Evolutionary conservation across 768 basidiomycete genomes (phyloP), one percentile per base, ranked within the genome.

Genomic region (Galerina sulciceps): DNA sequence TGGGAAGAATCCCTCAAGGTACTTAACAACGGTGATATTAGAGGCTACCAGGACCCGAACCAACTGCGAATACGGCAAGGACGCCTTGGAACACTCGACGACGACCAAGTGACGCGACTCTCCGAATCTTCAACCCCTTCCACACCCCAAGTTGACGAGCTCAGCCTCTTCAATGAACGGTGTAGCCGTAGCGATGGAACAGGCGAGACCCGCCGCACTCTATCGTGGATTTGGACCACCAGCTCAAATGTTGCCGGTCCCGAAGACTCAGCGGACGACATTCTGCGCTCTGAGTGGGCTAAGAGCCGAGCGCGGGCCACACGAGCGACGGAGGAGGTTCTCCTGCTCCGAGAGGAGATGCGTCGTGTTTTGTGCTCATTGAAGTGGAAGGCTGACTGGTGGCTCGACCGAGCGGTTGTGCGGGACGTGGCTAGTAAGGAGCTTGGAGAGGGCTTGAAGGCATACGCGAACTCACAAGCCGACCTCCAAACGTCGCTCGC

Each of bases 231-330:
- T 13, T 58, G 57, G 57, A 38, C 38, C 8, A 18, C 17, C 3
- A 13, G 22, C 6, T 10, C 11, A 11, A n/a, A 20, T 2, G 42
- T 9, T 13, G 10, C 10, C 4, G 38, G 15, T 5, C n/a, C n/a
- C 3, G 37, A 63, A 9, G 52, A 57, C 26, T 26, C 26, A 6
- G n/a, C 36, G 50, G 55, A 57, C 46, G 9, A 60, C 62, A 17
- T 74, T 63, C 40, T 69, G 4, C 46, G 40, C 1, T 58, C 65
- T 10, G 67, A 65, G 37, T 71, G 67, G 67, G 63, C 64, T 15
- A 71, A 65, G 50, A 60, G 66, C 14, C 49, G 55, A 10, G 69
- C 62, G 13, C 53, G 60, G 15, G 54, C 50, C 0, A 18, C 31
- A 4, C 55, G 53, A 14, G 63, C 66, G 43, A 46, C 11, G 3